Conservation (phyloP, 345 rosid genomes). For the Trapa incisa region DNA sequence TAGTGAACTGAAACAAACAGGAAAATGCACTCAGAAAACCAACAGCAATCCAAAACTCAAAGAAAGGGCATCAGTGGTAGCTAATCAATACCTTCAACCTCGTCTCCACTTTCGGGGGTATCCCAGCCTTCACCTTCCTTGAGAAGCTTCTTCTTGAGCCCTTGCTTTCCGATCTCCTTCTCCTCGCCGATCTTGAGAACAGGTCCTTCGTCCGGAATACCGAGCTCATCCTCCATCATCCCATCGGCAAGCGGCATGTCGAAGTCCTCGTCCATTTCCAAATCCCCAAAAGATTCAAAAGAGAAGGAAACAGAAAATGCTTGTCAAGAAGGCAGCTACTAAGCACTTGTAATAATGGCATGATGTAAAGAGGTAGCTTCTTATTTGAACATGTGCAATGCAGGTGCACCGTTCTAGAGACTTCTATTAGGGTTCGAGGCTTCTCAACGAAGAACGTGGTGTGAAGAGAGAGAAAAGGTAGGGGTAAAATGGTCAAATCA, state of each 20-base stretch:
- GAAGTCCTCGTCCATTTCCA: conserved; percentile 20
- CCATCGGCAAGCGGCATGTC: conserved; percentile 19
- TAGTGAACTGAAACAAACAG: conserved; percentile 26
- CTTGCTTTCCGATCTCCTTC: conserved; percentile 41
- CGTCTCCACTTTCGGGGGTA: conserved; percentile 31
- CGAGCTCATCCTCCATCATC: conserved; percentile 18
- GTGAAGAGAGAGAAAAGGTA: not conserved
- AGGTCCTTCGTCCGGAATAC: conserved; percentile 15
- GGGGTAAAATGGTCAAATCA: too few relatives aligned
- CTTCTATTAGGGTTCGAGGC: not conserved
- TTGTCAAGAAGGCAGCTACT: not conserved
- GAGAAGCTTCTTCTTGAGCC: conserved; percentile 43
- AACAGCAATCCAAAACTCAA: not conserved
- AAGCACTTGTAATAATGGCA: too few relatives aligned
- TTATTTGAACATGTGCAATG: too few relatives aligned
- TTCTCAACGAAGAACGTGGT: too few relatives aligned
- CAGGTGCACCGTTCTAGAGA: not conserved
- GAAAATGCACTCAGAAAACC: not conserved
- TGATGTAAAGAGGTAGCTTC: too few relatives aligned
- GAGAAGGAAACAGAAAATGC: not conserved
- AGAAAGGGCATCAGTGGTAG: not conserved
- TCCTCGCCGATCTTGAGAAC: conserved; percentile 22
- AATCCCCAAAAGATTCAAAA: too few relatives aligned
- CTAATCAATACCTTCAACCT: conserved; percentile 26
- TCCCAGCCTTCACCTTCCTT: conserved; percentile 36